Evolutionary conservation across 768 basidiomycete species (phyloP), one percentile per base, ranked within the genome.

Genomic region (Amanita thiersii): DNA sequence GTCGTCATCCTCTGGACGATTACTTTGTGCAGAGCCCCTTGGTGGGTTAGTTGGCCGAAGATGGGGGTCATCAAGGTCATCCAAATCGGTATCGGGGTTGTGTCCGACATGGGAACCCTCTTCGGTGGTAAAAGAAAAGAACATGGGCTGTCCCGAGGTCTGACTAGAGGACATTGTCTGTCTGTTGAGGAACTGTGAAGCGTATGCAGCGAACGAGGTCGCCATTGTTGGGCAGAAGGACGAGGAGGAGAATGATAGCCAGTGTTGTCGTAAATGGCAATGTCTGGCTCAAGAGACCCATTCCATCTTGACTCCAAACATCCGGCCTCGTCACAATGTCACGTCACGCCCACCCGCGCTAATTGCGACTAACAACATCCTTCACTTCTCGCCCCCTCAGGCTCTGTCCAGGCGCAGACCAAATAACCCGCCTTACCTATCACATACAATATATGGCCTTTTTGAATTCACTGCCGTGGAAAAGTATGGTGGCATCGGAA

Each of bases 101-200:
- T 67, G 61, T 46, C 70, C 75, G 50, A 64, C 62, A 57, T 73
- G 57, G 45, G 66, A 77, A 41, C 72, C 82, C 40, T 79, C 71
- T 63, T 86, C 83, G 48, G 85, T 86, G 33, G 80, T 80, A 60
- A 89, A 88, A 14, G 86, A 89, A 70, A 85, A 90, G 70, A 90
- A 90, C 59, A 90, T 75, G 40, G 87, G 86, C 61, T 86, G 85
- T 28, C 78, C 79, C 15, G 77, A 73, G 29, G 74, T 71, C 52
- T 74, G 62, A 50, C 72, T 74, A 26, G 74, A 66, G 44, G 68
- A 63, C 56, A 47, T 53, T 50, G 37, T 61, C 52, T 76, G 78
- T 50, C 73, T 71, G 56, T 72, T 79, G 58, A 88, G 66, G 56
- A 86, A 87, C 52, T 86, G 84, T 32, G 86, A 87, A 37, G 86